These are phyloP conservation scores for Zygoascus tannicola DNA, from an alignment of 805 yeast genomes.

Conservation along the genomic window DNA sequence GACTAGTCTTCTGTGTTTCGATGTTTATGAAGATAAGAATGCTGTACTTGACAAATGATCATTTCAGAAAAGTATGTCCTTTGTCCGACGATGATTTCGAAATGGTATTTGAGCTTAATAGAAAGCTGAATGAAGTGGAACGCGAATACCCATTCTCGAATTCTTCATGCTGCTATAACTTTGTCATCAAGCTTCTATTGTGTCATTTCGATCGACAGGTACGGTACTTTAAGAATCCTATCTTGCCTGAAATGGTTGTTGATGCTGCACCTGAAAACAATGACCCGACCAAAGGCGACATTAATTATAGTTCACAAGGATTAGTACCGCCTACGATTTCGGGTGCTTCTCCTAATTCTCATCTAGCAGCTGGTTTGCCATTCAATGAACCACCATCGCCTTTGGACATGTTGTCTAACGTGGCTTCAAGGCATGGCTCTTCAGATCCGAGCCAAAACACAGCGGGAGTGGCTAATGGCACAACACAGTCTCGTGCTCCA, in stretches of 20 bases:
- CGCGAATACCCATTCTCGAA: slow-evolving; percentile 24
- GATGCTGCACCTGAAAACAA: not conserved
- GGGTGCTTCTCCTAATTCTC: too few relatives aligned
- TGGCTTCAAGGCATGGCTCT: slow-evolving; percentile 23
- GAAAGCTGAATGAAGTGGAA: slow-evolving; percentile 16
- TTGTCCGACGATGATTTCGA: slow-evolving; percentile 17
- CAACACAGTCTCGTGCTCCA: not conserved
- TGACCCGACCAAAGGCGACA: not conserved
- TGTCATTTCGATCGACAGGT: slow-evolving; percentile 26
- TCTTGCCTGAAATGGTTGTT: not conserved
- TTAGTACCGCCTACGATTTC: not conserved
- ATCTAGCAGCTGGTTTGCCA: not conserved
- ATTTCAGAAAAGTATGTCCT: slow-evolving; percentile 20
- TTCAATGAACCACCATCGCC: slow-evolving; percentile 25
- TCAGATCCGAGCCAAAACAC: slow-evolving; percentile 18
- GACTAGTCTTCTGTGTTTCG: slow-evolving; percentile 24
- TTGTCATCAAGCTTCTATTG: slow-evolving; percentile 25
- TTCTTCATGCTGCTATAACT: slow-evolving; percentile 21
- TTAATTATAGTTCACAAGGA: not conserved
- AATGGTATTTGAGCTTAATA: slow-evolving; percentile 15
- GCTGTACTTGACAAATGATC: slow-evolving; percentile 21
- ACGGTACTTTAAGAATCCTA: slow-evolving; percentile 1
- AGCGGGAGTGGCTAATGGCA: not conserved
- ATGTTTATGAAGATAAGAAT: slow-evolving; percentile 27
- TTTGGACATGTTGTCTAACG: slow-evolving; percentile 34